Base-by-base conservation (phyloP, 148 eudicot species). In the Heliosperma pusillum region DNA sequence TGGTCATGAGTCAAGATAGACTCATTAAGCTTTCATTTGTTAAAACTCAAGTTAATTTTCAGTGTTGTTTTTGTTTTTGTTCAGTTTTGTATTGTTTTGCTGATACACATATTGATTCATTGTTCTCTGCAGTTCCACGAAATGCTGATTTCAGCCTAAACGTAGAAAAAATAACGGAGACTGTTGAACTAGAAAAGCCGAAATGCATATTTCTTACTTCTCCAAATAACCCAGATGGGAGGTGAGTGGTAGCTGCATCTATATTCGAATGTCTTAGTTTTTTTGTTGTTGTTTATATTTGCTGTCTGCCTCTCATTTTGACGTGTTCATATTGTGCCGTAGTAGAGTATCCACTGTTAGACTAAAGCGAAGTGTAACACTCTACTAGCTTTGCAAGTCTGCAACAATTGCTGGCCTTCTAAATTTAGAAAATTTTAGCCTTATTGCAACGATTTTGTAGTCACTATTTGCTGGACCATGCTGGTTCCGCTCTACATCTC, bases 181-280 rank as follows among this genome's bases (percentile, higher is more conserved):
- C 80, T 62, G 87, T 95, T 69, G 85, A 89, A 76, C 81, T 70
- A 66, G 98, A 90, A 85, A 92, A 87, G 70, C 98, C 97, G 12
- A 95, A 95, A 81, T 90, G 97, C 87, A 89, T 95, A 79, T 92
- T 95, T 80, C 86, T 95, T 62, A 92, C 98, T 70, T 95, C 98
- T 59, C 97, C 98, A 67, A 95, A 92, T 79, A 95, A 95, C 80
- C 97, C 98, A 64, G 98, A 95, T 86, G 98, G 98, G 70, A 95
- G 98, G 98, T 95, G 80, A 83, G 80, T 45, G 73, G 19, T 26
- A 7, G 22, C 21, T 71, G 64, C 59, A 13, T 45, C 29, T 10
- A 21, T n/a, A 9, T 33, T 63, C 5, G 42, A 36, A 36, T 10
- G 29, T 50, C 19, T 47, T 56, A n/a, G n/a, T 36, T n/a, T 66